Evolutionary conservation across 495 filamentous ascomycete genomes (phyloP), one percentile per base, ranked within the genome.

Genomic region (Aspergillus saccharolyticus): DNA sequence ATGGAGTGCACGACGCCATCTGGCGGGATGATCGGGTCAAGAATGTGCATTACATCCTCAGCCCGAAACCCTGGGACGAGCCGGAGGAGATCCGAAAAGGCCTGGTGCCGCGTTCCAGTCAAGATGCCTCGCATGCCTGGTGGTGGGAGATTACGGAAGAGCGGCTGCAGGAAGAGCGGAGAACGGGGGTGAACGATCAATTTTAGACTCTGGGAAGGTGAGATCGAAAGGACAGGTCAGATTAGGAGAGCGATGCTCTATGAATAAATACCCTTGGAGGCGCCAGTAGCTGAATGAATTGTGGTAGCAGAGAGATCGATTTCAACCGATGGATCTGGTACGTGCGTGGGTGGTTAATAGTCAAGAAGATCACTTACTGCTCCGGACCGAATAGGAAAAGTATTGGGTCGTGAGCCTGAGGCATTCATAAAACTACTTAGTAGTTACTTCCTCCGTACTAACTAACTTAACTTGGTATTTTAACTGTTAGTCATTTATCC

Each of bases 31-130:
- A 84, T 15, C 62, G 78, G 56, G 87, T 94, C 17, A 90, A 88
- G 78, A 89, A 89, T 66, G 66, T 92, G 17, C 90, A 94, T 67
- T 92, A 88, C 63, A 86, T 95, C 20, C 65, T 94, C n/a, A 77
- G 74, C 25, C 87, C 86, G 22, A 94, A 95, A 69, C 90, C 90
- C 21, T 93, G 90, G 89, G 84, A 91, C 63, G 82, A 88, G 68
- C 24, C 22, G 1, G 47, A 54, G 14, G 68, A 71, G 52, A 65
- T 66, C 56, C 60, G 44, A 20, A 65, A 56, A 48, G 46, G 57
- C 46, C 47, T 24, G 12, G 24, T 28, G 17, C 22, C 47, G 21
- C 47, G 47, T 17, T 47, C 45, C 3, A 52, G 28, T 16, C 33
- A 20, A 60, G 65, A 71, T 53, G 53, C 61, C n/a, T 55, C 68